Base-by-base conservation (phyloP, 176 grass and related monocot species). In the Ampelocalamus luodianensis region DNA sequence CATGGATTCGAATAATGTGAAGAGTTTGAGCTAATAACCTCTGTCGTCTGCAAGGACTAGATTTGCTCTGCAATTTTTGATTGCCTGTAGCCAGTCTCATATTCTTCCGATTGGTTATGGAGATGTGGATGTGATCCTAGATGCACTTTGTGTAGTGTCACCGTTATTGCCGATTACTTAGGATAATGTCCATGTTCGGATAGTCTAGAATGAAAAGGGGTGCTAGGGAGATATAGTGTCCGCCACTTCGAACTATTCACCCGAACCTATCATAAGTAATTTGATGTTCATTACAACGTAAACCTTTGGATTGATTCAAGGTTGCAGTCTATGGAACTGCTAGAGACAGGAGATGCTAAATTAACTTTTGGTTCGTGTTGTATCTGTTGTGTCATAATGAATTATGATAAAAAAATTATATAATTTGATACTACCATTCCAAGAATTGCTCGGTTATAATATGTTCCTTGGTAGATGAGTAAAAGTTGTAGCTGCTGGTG, bases 41-140 rank as follows among this genome's bases (percentile, higher is more conserved):
- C 37, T n/a, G 64, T 66, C 58, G 49, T 1, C 75, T 72, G 20
- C 10, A 74, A 79, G 27, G 76, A 48, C 26, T 51, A 54, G 14
- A 81, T 39, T 66, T 79, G 8, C 44, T 67, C 6, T 65, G 48
- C 1, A 60, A n/a, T 85, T 24, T 68, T 77, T 59, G 16, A 56
- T 32, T 58, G 62, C 48, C 46, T 66, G 27, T 40, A 44, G 5
- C 3, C 23, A 3, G 65, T 29, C 6, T 37, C 23, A 68, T 64
- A 83, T 73, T 36, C 20, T 16, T 49, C 36, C 37, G 43, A 14
- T 38, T 73, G 17, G 23, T 68, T 68, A 68, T 5, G 23, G 10
- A 58, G 38, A 6, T 68, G 48, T 66, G 63, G 17, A 32, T 10
- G 0, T 85, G 48, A 32, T 43, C 23, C 38, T 44, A 27, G 36